Conservation (phyloP, 1,284 basidiomycete genomes). For the Mixia osmundae region DNA sequence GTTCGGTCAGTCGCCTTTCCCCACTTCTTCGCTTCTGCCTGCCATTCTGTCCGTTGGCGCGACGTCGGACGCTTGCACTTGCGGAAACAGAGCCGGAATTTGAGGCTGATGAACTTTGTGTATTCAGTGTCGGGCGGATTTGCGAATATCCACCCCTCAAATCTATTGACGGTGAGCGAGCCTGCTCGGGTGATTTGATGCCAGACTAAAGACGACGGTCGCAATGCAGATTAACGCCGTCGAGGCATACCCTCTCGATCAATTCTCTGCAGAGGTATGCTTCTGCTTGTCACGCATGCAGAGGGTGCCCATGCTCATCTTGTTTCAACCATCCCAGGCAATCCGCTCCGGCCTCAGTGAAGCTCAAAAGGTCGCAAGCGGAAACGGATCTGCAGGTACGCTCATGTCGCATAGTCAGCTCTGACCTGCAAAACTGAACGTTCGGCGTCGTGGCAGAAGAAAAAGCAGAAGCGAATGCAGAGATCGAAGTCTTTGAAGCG, state of each 20-base stretch:
- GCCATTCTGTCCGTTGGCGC: background rate
- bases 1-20: slow-evolving; percentile 45
- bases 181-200: too few species aligned
- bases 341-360: slow-evolving; percentile 74
- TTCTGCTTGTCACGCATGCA: background rate
- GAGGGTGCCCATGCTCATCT: slow-evolving; percentile 1
- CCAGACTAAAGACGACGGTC: too few species aligned
- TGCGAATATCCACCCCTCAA: slow-evolving; percentile 47
- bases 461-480: slow-evolving; percentile 74
- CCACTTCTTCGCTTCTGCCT: background rate
- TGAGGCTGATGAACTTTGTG: background rate
- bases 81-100: background rate
- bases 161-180: slow-evolving; percentile 3
- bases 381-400: slow-evolving; percentile 61
- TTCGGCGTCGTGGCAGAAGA: too few species aligned
- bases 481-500: slow-evolving; percentile 87
- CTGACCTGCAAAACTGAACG: too few species aligned
- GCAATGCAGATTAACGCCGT: slow-evolving; percentile 95
- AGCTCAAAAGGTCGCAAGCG: slow-evolving; percentile 55
- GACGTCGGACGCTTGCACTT: background rate
- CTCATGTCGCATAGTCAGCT: too few species aligned
- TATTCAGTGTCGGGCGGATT: slow-evolving; percentile 81
- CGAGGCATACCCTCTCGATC: slow-evolving; percentile 79
- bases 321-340: slow-evolving; percentile 34
- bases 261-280: slow-evolving; percentile 62